Conservation (phyloP, 208 protist species). For the Wallacemonas sp. region DNA sequence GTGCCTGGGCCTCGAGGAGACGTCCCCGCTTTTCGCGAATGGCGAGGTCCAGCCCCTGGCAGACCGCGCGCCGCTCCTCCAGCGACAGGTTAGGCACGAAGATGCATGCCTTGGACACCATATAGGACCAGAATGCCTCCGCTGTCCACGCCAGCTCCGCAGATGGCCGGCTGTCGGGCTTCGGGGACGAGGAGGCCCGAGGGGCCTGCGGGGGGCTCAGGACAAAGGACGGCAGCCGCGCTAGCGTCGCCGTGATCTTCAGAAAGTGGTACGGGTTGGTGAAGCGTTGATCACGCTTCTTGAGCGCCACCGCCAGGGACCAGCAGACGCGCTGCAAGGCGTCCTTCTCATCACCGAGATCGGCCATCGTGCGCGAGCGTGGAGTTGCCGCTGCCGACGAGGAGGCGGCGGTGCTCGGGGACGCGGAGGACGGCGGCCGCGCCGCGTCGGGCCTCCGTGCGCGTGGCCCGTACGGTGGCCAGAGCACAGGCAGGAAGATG, state of each 20-base stretch:
- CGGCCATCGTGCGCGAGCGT: neutral
- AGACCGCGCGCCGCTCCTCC: conserved; percentile 46
- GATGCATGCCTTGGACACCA: conserved; percentile 78
- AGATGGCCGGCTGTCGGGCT: neutral
- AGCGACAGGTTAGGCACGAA: conserved; percentile 63
- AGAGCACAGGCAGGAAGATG: conserved; percentile 58
- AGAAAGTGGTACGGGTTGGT: conserved; percentile 79
- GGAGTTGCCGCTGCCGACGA: neutral
- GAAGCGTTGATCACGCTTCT: conserved; percentile 52
- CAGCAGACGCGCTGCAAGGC: conserved; percentile 47
- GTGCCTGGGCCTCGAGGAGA: conserved; percentile 12
- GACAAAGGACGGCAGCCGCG: conserved; percentile 50
- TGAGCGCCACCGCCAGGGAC: conserved; percentile 50
- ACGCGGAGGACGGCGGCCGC: neutral
- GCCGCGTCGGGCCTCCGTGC: neutral
- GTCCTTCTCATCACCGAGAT: conserved; percentile 39
- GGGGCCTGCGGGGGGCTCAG: conserved; percentile 29
- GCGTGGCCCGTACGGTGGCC: conserved; percentile 34
- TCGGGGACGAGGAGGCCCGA: neutral
- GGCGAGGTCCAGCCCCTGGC: conserved; percentile 42
- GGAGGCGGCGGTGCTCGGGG: too few species aligned
- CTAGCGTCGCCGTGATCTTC: conserved; percentile 63
- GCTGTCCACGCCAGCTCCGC: conserved; percentile 24
- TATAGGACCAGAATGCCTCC: conserved; percentile 74
- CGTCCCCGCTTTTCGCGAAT: conserved; percentile 45